Evolutionary conservation across 371 early-diverging fungal genomes (phyloP), one percentile per base, ranked within the genome.

Genomic region (Phascolomyces articulosus): DNA sequence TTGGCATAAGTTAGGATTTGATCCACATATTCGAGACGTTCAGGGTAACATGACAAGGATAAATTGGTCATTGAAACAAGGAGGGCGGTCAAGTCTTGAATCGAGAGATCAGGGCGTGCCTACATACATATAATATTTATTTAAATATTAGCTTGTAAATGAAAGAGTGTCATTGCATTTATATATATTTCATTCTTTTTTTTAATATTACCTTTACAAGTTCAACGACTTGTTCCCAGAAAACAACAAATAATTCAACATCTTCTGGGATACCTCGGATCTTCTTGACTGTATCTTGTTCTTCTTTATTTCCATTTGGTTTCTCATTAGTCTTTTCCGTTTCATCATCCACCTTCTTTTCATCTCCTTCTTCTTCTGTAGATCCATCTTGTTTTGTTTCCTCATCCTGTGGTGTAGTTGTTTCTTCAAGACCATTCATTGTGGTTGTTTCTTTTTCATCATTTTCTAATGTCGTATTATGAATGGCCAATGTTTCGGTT

Each of bases 21-120:
- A 73, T 96, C 96, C 3, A 95, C 91, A 62, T 95, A 91, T 40
- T 87, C 91, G 26, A 93, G 69, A 28, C 87, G 86, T 16, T 94
- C 93, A 16, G 97, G 96, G 64, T 96, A 96, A 72, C 97, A 96
- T 54, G 94, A 92, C n/a, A 97, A 74, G 16, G 96, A 91, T 53
- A 98, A 73, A 59, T 95, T 93, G 60, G 89, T 85, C 64, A 96
- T 79, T 0, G 96, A 95, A 3, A 92, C 90, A 38, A 95, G 77
- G 38, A 98, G 78, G 0, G 96, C 93, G 24, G 94, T 90, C 21
- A 94, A 86, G 67, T 98, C 97, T 68, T 94, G 92, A 38, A 96
- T 85, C 4, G 92, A 85, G 13, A 98, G 88, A 70, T 97, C 97
- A 0, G 94, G 93, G 16, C 97, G 92, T 27, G 69, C 73, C 74